These are phyloP conservation scores for Xylaria sp. DNA, from an alignment of 2,329 filamentous ascomycete species.

Conservation along the genomic window DNA sequence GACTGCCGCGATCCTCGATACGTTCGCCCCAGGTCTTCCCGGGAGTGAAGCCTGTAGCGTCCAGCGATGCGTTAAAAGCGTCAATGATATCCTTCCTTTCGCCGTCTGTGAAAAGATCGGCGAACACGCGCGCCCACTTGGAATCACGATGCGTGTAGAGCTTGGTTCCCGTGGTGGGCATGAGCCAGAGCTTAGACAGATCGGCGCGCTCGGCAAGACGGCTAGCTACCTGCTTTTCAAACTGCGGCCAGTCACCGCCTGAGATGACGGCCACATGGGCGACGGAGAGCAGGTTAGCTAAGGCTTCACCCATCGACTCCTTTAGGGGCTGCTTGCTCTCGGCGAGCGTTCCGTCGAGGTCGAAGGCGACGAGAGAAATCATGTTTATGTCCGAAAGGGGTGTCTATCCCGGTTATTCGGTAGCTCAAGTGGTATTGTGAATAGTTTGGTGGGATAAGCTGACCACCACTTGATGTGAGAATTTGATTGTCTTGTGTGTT, in stretches of 20 bases:
- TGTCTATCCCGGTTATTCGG: background rate
- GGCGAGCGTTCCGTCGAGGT: conserved; percentile 53
- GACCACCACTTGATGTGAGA: background rate
- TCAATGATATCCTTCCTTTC: conserved; percentile 47
- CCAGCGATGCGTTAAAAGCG: conserved; percentile 51
- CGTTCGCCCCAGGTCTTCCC: conserved; percentile 53
- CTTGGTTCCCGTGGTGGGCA: conserved; percentile 56
- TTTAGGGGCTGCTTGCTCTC: conserved; percentile 51
- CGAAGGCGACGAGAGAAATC: conserved; percentile 52
- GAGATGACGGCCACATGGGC: conserved; percentile 55
- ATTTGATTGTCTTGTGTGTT: background rate
- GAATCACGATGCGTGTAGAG: conserved; percentile 50
- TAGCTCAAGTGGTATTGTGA: background rate
- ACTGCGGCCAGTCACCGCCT: conserved; percentile 55
- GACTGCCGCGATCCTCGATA: conserved; percentile 55
- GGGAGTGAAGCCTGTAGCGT: conserved; percentile 46
- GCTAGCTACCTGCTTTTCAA: conserved; percentile 54
- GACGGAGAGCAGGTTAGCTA: conserved; percentile 51
- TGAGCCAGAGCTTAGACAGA: conserved; percentile 54
- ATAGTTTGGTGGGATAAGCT: background rate
- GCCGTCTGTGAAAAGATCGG: conserved; percentile 52
- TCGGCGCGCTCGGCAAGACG: conserved; percentile 51
- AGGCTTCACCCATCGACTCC: conserved; percentile 49
- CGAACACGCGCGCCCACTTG: conserved; percentile 51
- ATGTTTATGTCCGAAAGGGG: conserved; percentile 33